Base-by-base conservation (phyloP, 2,329 filamentous ascomycete species). In the Waltergamsia citrina region DNA sequence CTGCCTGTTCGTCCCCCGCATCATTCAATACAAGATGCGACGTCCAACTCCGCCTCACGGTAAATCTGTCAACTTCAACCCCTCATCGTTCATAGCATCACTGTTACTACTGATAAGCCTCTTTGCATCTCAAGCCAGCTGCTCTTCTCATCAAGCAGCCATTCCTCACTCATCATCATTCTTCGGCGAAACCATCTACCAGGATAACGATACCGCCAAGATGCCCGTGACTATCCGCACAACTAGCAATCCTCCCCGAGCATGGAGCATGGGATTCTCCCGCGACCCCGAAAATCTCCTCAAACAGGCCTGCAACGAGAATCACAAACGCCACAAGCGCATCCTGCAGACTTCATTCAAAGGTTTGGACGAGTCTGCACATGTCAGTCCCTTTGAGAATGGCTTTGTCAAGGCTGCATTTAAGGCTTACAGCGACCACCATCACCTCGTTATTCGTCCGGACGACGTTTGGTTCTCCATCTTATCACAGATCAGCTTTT, bases 391-490 rank as follows among this genome's bases (percentile, higher is more conserved):
- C 27, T 12, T n/a, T 15, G 22, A 42, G 14, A 64, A 66, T 32
- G 59, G 60, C 12, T 54, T 68, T 23, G 52, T 68, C 8, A 41
- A 51, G 24, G 48, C 53, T 0, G 51, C 43, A n/a, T 46, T 56
- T 16, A 31, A 51, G n/a, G 63, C 63, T 2, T 69, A 68, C 39
- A 59, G 46, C 38, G 9, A 49, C 3, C 62, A 69, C 35, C 59
- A 64, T 34, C 56, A 69, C 36, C 55, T 73, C 0, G 47, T 45
- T 3, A 48, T 72, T 29, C 61, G 68, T 1, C 67, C 69, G 0
- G 67, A 74, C 19, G 69, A 74, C 37, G 44, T 72, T 12, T 74
- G 68, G 69, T 54, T 70, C 29, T 50, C 66, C 6, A 69, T 73
- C 39, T 43, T 73, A 1, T 52, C 57, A 0, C 68, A 74, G 39